A percentile compares a stretch with the other conserved stretches of the same genome.
phyloP scores from a whole-genome alignment of 2,329 filamentous ascomycete species.

The Claviceps purpurea region DNA sequence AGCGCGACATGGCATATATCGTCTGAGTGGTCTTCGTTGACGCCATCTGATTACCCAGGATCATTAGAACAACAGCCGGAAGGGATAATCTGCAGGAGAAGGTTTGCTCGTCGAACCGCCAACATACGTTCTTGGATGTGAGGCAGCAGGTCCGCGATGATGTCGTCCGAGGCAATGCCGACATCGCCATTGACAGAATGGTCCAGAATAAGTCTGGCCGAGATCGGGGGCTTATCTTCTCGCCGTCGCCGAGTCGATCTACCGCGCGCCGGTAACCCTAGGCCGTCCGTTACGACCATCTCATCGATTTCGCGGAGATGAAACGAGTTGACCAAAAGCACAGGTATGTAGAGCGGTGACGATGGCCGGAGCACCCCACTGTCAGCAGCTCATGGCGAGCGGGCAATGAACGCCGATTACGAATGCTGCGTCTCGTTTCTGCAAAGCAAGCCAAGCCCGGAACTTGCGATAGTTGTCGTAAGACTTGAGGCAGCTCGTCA shows the following conservation, averaged over 20 bases:
- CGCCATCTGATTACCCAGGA: slow-evolving; percentile 9
- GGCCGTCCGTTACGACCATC: slow-evolving; percentile 18
- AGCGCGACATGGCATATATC: slow-evolving; percentile 54
- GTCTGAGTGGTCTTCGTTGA: slow-evolving; percentile 22
- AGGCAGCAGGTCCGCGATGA: slow-evolving; percentile 72
- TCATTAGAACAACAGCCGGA: background rate
- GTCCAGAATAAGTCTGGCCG: slow-evolving; percentile 72
- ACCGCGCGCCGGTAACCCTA: slow-evolving; percentile 15
- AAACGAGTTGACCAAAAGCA: background rate
- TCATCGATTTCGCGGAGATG: background rate
- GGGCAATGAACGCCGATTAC: background rate
- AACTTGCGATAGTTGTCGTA: background rate
- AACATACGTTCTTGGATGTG: slow-evolving; percentile 39
- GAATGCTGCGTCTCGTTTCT: background rate
- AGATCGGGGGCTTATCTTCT: slow-evolving; percentile 60
- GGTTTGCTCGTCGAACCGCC: background rate
- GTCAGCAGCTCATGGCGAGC: background rate
- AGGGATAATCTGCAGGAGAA: background rate
- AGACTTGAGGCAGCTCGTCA: background rate
- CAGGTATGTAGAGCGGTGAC: background rate
- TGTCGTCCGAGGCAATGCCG: slow-evolving; percentile 73
- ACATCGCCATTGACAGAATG: slow-evolving; percentile 75
- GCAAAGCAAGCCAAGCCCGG: background rate
- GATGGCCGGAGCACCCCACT: background rate
- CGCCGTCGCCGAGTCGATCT: slow-evolving; percentile 39